A percentile compares a stretch with the other conserved stretches of the same genome.
Conservation (phyloP, 306 rosid species). For the Inga leiocalycina region DNA sequence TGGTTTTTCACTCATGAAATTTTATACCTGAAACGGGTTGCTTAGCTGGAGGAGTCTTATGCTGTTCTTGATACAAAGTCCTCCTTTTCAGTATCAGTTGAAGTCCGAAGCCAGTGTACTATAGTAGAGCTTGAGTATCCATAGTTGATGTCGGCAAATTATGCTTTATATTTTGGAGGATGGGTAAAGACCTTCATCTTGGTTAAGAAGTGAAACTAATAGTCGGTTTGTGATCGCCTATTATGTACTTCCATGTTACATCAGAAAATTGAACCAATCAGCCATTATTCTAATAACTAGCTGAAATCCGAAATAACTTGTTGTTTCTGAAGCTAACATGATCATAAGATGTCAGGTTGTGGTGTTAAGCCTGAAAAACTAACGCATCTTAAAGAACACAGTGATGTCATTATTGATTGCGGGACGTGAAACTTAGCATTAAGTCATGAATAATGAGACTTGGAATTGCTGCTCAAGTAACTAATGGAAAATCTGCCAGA, state of each 20-base stretch:
- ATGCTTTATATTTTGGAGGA: conserved; percentile 8
- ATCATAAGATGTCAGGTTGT: background rate
- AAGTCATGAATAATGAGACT: background rate
- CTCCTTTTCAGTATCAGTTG: background rate
- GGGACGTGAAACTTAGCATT: conserved; percentile 27
- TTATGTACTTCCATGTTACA: conserved; percentile 10
- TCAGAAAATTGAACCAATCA: background rate
- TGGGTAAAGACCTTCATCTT: conserved; percentile 2
- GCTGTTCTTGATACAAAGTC: conserved; percentile 6
- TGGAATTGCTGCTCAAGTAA: conserved; percentile 3
- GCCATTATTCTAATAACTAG: background rate
- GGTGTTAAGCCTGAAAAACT: conserved; percentile 25
- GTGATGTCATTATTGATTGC: conserved; percentile 1
- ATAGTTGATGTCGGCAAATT: background rate
- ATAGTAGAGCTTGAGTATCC: background rate
- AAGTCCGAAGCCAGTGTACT: background rate
- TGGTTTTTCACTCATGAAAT: background rate
- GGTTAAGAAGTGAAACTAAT: background rate
- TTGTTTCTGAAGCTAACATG: conserved; percentile 14
- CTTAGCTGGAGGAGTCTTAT: conserved; percentile 24
- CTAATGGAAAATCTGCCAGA: background rate
- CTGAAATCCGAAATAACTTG: background rate
- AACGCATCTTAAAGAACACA: conserved; percentile 2
- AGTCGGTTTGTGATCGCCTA: background rate
- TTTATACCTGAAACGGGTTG: conserved; percentile 21